These are phyloP conservation scores for Pisolithus sp. DNA, from an alignment of 768 basidiomycete species.

Conservation along the genomic window DNA sequence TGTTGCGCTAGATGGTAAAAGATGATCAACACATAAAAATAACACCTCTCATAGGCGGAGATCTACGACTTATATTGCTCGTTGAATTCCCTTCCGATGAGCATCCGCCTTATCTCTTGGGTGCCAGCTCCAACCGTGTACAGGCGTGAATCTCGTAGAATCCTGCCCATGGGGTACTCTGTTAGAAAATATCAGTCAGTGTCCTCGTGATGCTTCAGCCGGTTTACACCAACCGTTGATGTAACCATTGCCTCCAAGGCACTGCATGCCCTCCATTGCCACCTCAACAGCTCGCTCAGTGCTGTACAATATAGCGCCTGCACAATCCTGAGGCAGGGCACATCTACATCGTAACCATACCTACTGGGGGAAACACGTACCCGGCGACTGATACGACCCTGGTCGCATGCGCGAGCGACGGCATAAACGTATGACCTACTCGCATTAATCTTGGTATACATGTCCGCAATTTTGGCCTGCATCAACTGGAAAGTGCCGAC, in stretches of 20 bases:
- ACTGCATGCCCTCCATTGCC: constrained; percentile 87
- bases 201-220: neutral
- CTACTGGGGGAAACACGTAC: constrained; percentile 36
- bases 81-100: constrained; percentile 92
- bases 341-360: neutral
- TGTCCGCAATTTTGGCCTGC: constrained; percentile 89
- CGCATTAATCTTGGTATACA: constrained; percentile 91
- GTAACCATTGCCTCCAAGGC: constrained; percentile 92
- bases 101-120: constrained; percentile 90
- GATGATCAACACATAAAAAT: no score
- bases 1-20: no score
- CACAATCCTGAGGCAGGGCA: constrained; percentile 71
- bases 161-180: constrained; percentile 89
- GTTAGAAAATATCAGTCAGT: constrained; percentile 2
- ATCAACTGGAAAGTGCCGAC: constrained; percentile 92
- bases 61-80: constrained; percentile 42
- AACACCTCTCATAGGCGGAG: neutral
- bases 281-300: constrained; percentile 91
- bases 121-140: constrained; percentile 97
- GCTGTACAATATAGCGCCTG: constrained; percentile 89
- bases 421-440: constrained; percentile 90
- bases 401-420: constrained; percentile 85
- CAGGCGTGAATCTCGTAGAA: constrained; percentile 79
- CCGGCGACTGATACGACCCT: constrained; percentile 66
- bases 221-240: constrained; percentile 64